Conservation (phyloP, 441 rosid genomes). For the Biscutella laevigata region DNA sequence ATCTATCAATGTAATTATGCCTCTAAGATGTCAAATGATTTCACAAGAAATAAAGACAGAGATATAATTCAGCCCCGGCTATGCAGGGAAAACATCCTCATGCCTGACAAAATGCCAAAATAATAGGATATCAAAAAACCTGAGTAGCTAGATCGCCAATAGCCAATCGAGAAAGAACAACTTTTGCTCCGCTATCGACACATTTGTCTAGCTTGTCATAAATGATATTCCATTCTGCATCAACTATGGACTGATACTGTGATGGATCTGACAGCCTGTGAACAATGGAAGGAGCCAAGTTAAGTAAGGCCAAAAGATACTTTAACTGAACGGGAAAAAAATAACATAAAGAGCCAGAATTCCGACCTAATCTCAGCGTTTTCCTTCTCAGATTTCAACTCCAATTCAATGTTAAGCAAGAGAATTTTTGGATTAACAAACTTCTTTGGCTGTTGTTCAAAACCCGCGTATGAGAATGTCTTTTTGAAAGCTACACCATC, state of each 20-base stretch:
- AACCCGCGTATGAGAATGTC: constrained; percentile 98
- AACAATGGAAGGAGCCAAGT: constrained; percentile 11
- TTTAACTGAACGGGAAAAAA: not conserved
- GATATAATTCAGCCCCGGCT: not conserved
- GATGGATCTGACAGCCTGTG: constrained; percentile 90
- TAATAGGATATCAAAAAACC: constrained; percentile 32
- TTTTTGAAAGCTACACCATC: constrained; percentile 98
- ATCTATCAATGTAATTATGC: constrained; percentile 13
- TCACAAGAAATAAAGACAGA: not conserved
- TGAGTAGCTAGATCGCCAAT: constrained; percentile 97
- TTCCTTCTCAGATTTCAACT: constrained; percentile 98
- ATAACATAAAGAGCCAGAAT: not conserved
- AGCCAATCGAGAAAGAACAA: constrained; percentile 94
- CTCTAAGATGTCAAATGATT: not conserved
- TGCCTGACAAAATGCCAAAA: not conserved
- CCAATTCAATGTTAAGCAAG: constrained; percentile 80
- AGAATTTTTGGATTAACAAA: constrained; percentile 77
- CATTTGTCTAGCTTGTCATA: constrained; percentile 98
- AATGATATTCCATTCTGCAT: constrained; percentile 99
- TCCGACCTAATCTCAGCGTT: constrained; percentile 92
- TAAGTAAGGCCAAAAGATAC: not conserved
- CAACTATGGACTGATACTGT: constrained; percentile 97
- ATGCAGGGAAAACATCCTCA: not conserved
- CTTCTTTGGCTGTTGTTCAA: constrained; percentile 97
- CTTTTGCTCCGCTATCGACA: constrained; percentile 81